phyloP scores from a whole-genome alignment of 805 yeast genomes.

The Kuraishia floccosa region DNA sequence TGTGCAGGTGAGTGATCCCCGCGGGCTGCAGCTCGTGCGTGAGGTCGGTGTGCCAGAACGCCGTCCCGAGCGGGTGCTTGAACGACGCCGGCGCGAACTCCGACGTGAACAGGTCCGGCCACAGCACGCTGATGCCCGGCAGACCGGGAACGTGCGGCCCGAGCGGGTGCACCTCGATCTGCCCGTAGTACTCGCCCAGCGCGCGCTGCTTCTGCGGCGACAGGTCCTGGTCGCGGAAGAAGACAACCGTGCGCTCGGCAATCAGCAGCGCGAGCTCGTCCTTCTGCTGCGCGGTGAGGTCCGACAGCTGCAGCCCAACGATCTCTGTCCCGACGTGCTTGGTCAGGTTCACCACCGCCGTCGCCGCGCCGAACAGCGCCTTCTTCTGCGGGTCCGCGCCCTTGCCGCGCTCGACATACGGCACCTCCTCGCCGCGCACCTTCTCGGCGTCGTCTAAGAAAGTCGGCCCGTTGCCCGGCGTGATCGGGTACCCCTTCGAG shows the following conservation, averaged over 20 bases:
- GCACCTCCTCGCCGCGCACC: constrained; percentile 21
- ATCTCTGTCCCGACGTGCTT: constrained; percentile 40
- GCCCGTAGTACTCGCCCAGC: constrained; percentile 34
- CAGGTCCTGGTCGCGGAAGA: constrained; percentile 36
- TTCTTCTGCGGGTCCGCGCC: constrained; percentile 29
- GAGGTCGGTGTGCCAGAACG: constrained; percentile 37
- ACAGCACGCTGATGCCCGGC: constrained; percentile 26
- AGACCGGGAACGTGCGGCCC: constrained; percentile 21
- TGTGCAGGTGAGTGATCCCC: constrained; percentile 35
- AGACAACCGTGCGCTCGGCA: constrained; percentile 35
- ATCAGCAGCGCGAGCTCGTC: constrained; percentile 32
- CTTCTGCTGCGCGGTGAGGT: constrained; percentile 24
- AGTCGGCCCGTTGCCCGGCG: constrained; percentile 15
- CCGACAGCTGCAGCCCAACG: constrained; percentile 31
- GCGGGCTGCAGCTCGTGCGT: constrained; percentile 63
- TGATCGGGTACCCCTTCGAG: constrained; percentile 2
- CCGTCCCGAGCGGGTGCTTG: constrained; percentile 10
- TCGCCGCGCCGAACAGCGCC: constrained; percentile 27
- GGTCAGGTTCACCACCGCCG: constrained; percentile 28
- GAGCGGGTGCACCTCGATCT: constrained; percentile 27
- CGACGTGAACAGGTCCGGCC: constrained; percentile 24
- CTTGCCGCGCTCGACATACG: constrained; percentile 22
- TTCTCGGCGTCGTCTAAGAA: constrained; percentile 27
- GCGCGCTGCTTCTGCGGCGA: constrained; percentile 29
- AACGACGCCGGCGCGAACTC: constrained; percentile 11